These are phyloP conservation scores for Hypomyces perniciosus DNA, from an alignment of 2,329 filamentous ascomycete species.

Conservation along the genomic window DNA sequence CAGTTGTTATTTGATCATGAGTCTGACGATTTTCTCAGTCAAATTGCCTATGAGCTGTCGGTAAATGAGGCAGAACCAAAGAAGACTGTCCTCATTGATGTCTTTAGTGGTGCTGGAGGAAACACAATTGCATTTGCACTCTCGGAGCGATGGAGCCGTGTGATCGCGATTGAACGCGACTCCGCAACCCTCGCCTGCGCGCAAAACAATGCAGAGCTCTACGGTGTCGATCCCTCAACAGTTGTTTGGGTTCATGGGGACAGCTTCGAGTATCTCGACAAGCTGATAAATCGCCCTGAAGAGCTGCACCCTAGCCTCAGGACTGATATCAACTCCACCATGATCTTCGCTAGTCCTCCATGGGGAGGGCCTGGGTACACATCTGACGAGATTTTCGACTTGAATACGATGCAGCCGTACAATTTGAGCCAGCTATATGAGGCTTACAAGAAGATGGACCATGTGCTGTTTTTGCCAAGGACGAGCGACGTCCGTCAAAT, in stretches of 20 bases:
- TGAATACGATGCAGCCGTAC: slow-evolving; percentile 86
- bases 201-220: slow-evolving; percentile 83
- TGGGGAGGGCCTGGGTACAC: slow-evolving; percentile 55
- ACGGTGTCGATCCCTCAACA: slow-evolving; percentile 63
- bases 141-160: slow-evolving; percentile 68
- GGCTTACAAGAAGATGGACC: slow-evolving; percentile 53
- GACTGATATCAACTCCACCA: slow-evolving; percentile 36
- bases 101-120: slow-evolving; percentile 86
- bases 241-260: slow-evolving; percentile 87
- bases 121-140: slow-evolving; percentile 93
- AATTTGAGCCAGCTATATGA: slow-evolving; percentile 56
- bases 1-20: too few relatives aligned
- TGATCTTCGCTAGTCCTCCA: slow-evolving; percentile 53
- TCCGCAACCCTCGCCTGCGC: slow-evolving; percentile 76
- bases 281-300: slow-evolving; percentile 31
- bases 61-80: slow-evolving; percentile 56
- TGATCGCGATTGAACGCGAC: slow-evolving; percentile 88
- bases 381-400: slow-evolving; percentile 67
- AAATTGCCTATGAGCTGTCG: slow-evolving; percentile 68
- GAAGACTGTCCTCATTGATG: slow-evolving; percentile 70
- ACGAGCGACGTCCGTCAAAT: slow-evolving; percentile 79
- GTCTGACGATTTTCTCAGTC: slow-evolving; percentile 37
- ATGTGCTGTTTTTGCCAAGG: slow-evolving; percentile 77
- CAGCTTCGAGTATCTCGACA: slow-evolving; percentile 68
- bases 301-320: slow-evolving; percentile 34